Evolutionary conservation across 1,284 basidiomycete species (phyloP).

Genomic region (Sanghuangporus baumii): DNA sequence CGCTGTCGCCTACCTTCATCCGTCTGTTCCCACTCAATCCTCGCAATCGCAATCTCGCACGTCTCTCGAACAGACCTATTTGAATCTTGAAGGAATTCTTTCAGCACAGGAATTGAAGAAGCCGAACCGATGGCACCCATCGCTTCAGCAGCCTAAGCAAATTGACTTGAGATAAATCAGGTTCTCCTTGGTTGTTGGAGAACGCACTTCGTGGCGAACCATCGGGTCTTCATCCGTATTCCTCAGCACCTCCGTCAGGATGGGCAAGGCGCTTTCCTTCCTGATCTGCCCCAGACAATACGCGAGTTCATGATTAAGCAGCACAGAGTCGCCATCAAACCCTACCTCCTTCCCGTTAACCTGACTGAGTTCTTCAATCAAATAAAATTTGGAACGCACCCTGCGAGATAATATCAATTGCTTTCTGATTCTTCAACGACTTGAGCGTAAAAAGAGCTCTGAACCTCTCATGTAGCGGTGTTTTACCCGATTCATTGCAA

Average conservation of each 20-base stretch:
- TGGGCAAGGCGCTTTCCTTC: conserved; percentile 67
- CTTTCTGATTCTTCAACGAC: conserved; percentile 74
- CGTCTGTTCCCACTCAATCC: conserved; percentile 91
- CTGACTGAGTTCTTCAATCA: neutral
- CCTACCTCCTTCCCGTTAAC: conserved; percentile 40
- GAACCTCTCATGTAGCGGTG: conserved; percentile 86
- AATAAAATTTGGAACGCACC: conserved; percentile 38
- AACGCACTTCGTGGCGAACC: conserved; percentile 90
- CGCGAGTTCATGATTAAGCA: conserved; percentile 96
- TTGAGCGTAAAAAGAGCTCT: conserved; percentile 93
- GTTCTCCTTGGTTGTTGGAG: neutral
- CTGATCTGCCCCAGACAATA: conserved; percentile 96
- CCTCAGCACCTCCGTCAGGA: conserved; percentile 73
- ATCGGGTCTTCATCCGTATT: conserved; percentile 82
- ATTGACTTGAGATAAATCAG: neutral
- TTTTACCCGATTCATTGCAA: conserved; percentile 69
- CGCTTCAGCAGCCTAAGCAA: conserved; percentile 85
- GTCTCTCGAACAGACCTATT: conserved; percentile 90
- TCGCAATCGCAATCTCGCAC: conserved; percentile 94
- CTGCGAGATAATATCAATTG: conserved; percentile 81
- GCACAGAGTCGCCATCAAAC: conserved; percentile 81
- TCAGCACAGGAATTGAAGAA: conserved; percentile 65
- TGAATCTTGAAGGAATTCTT: conserved; percentile 68
- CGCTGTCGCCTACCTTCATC: conserved; percentile 56
- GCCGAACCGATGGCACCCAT: conserved; percentile 88